Conservation (phyloP, 768 basidiomycete genomes). For the Dioszegia aurantiaca region DNA sequence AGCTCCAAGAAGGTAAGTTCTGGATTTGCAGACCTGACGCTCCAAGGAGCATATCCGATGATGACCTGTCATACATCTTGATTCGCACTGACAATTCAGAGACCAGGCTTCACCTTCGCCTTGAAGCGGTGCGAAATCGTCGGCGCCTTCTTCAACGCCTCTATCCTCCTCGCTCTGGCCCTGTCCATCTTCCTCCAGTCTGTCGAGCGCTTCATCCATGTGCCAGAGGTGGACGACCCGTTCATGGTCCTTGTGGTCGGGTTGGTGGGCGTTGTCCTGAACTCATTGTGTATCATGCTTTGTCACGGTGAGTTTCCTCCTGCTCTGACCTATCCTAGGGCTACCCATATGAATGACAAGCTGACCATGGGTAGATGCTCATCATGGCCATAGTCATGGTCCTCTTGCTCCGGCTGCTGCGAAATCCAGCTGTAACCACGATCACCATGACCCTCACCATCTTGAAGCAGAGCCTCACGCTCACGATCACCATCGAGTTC, state of each 20-base stretch:
- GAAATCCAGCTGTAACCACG: too few species aligned
- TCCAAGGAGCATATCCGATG: too few species aligned
- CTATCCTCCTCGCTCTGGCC: conserved; percentile 59
- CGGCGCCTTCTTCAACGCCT: conserved; percentile 61
- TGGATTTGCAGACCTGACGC: too few species aligned
- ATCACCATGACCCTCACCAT: not conserved
- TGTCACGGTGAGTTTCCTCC: conserved; percentile 57
- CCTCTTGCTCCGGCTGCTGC: not conserved
- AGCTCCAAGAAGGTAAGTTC: conserved; percentile 8
- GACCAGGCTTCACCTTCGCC: conserved; percentile 59
- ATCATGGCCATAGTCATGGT: conserved; percentile 34
- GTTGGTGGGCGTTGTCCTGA: conserved; percentile 57
- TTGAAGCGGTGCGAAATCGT: conserved; percentile 62
- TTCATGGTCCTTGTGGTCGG: conserved; percentile 58
- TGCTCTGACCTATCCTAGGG: too few species aligned
- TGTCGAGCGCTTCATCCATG: conserved; percentile 59
- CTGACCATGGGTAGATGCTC: conserved; percentile 53
- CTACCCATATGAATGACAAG: conserved; percentile 54
- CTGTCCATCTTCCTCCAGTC: conserved; percentile 61
- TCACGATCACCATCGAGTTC: not conserved
- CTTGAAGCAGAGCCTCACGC: too few species aligned
- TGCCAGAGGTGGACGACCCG: conserved; percentile 56
- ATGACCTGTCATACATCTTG: too few species aligned
- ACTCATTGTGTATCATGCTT: conserved; percentile 57
- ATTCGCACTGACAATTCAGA: too few species aligned